Evolutionary conservation across 31 red algal genomes (phyloP), one percentile per base, ranked within the genome.

Genomic region (Bonnemaisonia californica): DNA sequence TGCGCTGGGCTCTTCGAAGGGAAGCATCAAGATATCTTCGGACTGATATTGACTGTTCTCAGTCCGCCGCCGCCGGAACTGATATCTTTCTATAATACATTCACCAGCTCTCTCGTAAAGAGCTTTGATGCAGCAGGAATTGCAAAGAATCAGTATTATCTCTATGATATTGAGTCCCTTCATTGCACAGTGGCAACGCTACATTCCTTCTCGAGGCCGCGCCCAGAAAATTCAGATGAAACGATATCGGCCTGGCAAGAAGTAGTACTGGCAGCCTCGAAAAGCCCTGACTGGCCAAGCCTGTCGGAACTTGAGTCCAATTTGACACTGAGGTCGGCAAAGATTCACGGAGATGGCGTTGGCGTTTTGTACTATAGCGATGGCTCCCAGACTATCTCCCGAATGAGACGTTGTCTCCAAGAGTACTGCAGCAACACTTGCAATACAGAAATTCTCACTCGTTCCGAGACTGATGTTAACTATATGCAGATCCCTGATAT

Each of bases 111-210:
- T 63, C 55, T 84, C 39, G 38, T 37, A 47, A 57, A 73, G 62
- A 59, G 55, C 1, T 54, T 84, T 23, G 70, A 75, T 11, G 59
- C 26, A 33, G 81, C 69, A 22, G 69, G 58, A 3, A 67, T 84
- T 29, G 24, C 38, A 13, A 33, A 54, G 41, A 37, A 48, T 4
- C 29, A 34, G 0, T 65, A 48, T 54, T 68, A 42, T n/a, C 47
- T 84, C 32, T 84, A 84, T 29, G 56, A 64, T 11, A 27, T 47
- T 31, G 30, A 84, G 2, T 63, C 70, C 33, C 61, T 84, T 11
- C 81, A 84, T 41, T 42, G 47, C 9, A 74, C 81, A 41, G 26
- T 84, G 4, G 81, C 81, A 74, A 84, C 81, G 23, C 41, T 84
- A 34, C 81, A 61, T 64, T 68, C 68, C 3, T 84, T 74, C 58